Base-by-base conservation (phyloP, 2,329 filamentous ascomycete genomes). In the Exophiala spinifera region DNA sequence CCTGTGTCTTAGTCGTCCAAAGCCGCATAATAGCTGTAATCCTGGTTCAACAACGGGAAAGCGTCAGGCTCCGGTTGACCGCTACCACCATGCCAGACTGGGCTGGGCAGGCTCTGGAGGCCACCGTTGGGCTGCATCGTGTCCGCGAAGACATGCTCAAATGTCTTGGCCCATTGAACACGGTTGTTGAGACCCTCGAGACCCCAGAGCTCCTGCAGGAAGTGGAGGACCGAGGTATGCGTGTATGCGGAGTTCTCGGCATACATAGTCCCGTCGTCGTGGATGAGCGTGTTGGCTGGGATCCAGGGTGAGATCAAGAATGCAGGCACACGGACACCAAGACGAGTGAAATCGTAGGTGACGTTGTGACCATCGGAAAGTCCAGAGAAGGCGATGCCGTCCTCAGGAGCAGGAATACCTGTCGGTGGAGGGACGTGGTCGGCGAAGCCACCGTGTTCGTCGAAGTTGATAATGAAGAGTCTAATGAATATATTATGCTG, bases 131-230 rank as follows among this genome's bases (percentile, higher is more conserved):
- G 61, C 53, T 65, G 52, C 15, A 65, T 65, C 1, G 63, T 65
- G 44, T 72, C 65, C 5, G 60, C 55, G 46, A 73, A 73, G 20
- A 71, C 58, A 44, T 69, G 57, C 57, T 73, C 69, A 48, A 74
- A 73, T 0, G 70, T 73, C 63, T 72, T 71, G 37, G 71, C 70
- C 70, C 72, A 74, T 51, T 72, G 69, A 14, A 74, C 71, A 1
- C 72, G 66, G 49, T 72, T 73, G 56, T 73, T 73, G 14, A 74
- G 49, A 2, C 69, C 68, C 28, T 74, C 67, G 14, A 74, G 60
- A 0, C 58, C 65, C 71, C 72, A 74, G 10, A 74, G 62, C 46
- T 73, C 66, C 58, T 73, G 70, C 37, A 74, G 53, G 62, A 73
- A 73, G 44, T 74, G 71, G 54, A 73, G 59, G 50, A 73, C 62